Conservation (phyloP, 1,139 yeast species). For the Ashbya aceris region DNA sequence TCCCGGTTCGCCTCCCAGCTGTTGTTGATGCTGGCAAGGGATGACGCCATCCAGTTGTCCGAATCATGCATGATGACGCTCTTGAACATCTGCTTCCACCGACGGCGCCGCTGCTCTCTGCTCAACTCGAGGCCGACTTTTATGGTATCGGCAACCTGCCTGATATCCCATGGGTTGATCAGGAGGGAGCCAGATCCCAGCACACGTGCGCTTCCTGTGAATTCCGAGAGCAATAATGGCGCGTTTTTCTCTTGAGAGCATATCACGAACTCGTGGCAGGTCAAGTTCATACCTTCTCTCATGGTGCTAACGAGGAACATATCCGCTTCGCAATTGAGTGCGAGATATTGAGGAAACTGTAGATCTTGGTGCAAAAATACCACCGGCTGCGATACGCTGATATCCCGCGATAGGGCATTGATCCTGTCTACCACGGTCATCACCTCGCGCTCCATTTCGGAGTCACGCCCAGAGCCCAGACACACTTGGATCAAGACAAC, state of each 20-base stretch:
- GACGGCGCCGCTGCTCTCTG: slow-evolving; percentile 42
- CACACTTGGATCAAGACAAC: slow-evolving; percentile 81
- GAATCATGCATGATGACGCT: slow-evolving; percentile 63
- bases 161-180: slow-evolving; percentile 86
- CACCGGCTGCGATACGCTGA: slow-evolving; percentile 76
- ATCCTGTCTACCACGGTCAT: slow-evolving; percentile 76
- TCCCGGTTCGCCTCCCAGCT: slow-evolving; percentile 58
- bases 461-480: slow-evolving; percentile 41
- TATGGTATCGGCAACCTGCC: slow-evolving; percentile 54
- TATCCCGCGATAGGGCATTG: slow-evolving; percentile 63
- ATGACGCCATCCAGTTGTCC: slow-evolving; percentile 58
- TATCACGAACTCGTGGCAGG: slow-evolving; percentile 87
- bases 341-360: slow-evolving; percentile 81
- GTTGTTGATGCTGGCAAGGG: slow-evolving; percentile 42
- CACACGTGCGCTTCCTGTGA: slow-evolving; percentile 86
- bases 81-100: slow-evolving; percentile 56
- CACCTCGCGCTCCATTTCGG: slow-evolving; percentile 60
- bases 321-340: slow-evolving; percentile 78
- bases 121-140: slow-evolving; percentile 56
- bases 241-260: slow-evolving; percentile 67
- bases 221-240: slow-evolving; percentile 81
- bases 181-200: slow-evolving; percentile 64
- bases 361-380: slow-evolving; percentile 81
- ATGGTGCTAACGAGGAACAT: slow-evolving; percentile 79
- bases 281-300: slow-evolving; percentile 94